Evolutionary conservation across 2,329 filamentous ascomycete genomes (phyloP), one percentile per base, ranked within the genome.

Genomic region (Phoma herbarum): DNA sequence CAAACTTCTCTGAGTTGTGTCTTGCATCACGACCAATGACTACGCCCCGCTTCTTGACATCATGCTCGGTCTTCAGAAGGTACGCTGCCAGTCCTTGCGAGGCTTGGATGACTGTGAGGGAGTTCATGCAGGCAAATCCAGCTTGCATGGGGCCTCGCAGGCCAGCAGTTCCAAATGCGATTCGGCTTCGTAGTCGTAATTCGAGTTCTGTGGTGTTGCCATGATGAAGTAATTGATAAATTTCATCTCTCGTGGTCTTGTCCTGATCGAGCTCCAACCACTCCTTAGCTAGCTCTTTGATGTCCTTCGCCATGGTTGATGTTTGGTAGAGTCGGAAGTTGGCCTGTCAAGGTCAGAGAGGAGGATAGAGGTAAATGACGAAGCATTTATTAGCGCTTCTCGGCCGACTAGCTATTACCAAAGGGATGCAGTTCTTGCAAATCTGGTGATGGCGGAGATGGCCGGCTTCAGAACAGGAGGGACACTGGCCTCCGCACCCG

Each of bases 11-110:
- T 0, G 86, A 88, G 65, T 88, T 87, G 70, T 88, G 81, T 43
- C 87, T 82, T 31, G 86, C 86, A 77, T 89, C 87, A 64, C 85
- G 81, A 18, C 86, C 87, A 60, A 89, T 84, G 20, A 88, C 85
- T 7, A 88, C 80, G 28, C 83, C 82, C 22, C 79, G 76, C 12
- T 75, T 71, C 43, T 79, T 77, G 45, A 79, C 72, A 18, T 79
- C 74, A 8, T 77, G 63, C 51, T 80, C 74, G 28, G 80, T 79
- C 20, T 81, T 70, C 45, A 84, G 74, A 25, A 89, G 77, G 67
- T 87, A 88, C 61, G 83, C 83, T 43, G 86, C 86, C 28, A 89
- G 77, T n/a, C 87, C 87, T 72, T 88, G 86, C 0, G 86, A 88
- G 39, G 87, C 85, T 75, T 88, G 84, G 55, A 87, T 86, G 59